Base-by-base conservation (phyloP, 2,329 filamentous ascomycete genomes). In the Alternaria rosae region DNA sequence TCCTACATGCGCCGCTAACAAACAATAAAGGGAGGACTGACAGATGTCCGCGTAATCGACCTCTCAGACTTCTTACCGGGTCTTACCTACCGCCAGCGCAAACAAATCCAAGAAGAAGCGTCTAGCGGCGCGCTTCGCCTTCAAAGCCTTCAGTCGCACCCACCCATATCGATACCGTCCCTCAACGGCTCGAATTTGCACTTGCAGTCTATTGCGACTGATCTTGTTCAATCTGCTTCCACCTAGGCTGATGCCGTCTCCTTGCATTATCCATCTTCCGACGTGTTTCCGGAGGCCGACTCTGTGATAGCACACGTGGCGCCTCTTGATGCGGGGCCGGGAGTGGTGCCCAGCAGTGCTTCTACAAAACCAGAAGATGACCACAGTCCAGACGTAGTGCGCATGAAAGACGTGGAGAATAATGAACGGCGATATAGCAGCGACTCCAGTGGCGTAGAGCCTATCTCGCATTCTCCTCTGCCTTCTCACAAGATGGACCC, bases 51-150 rank as follows among this genome's bases (percentile, higher is more conserved):
- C 48, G 67, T 67, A 26, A 53, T 78, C 45, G 72, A 74, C 56
- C 64, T 78, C 30, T 70, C 64, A 15, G 70, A 73, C 10, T 54
- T 62, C 6, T 70, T 78, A 28, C 70, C 73, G 2, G 71, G 71
- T 9, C 70, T 79, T n/a, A 71, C 71, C 11, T 67, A 75, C 26
- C 68, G 70, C 26, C 65, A 77, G 54, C 62, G 71, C 51, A 64
- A 64, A 30, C 65, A 72, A 51, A 72, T 78, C 61, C 74, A 70
- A 57, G 70, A 75, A 56, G 75, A 76, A 66, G 71, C 71, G 26
- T 70, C 74, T 41, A 66, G 65, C 56, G 74, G 77, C 59, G 70
- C 67, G 23, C 69, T 70, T 51, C 71, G 67, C 25, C 68, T 74
- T 6, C 50, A 75, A 15, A 57, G 69, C 51, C 64, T 75, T 1